These are phyloP conservation scores for Lactarius sanguifluus DNA, from an alignment of 768 basidiomycete genomes.

Conservation along the genomic window DNA sequence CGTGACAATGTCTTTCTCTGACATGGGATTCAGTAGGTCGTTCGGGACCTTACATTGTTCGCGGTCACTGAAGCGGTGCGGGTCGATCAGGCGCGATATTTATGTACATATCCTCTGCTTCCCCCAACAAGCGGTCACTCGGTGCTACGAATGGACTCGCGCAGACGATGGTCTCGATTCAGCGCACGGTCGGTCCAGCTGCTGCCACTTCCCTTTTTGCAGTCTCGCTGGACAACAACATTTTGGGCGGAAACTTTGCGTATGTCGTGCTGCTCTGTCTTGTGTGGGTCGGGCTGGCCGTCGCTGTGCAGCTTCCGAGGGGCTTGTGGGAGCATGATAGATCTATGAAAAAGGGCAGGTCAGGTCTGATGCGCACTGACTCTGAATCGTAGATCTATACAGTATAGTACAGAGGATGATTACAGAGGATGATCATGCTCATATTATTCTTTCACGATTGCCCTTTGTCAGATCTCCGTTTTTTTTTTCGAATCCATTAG, in stretches of 20 bases:
- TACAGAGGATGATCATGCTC: no score
- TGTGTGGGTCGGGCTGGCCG: slow-evolving; percentile 2
- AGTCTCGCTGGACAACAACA: slow-evolving; percentile 48
- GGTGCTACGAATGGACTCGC: slow-evolving; percentile 66
- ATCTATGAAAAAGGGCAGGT: background rate
- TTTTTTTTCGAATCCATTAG: no score
- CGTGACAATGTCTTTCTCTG: slow-evolving; percentile 3
- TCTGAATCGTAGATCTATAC: no score
- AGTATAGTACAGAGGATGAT: no score
- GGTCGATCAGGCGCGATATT: slow-evolving; percentile 61
- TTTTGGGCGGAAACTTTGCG: slow-evolving; percentile 45
- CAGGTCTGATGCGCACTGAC: no score
- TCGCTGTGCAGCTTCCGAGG: slow-evolving; percentile 13
- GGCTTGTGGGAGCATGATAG: slow-evolving; percentile 6
- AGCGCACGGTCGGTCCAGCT: slow-evolving; percentile 52
- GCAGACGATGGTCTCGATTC: slow-evolving; percentile 41
- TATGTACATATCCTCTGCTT: slow-evolving; percentile 63
- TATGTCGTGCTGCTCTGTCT: slow-evolving; percentile 11
- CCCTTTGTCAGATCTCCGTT: no score
- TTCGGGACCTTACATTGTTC: background rate
- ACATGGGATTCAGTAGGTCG: slow-evolving; percentile 25
- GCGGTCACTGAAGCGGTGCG: background rate
- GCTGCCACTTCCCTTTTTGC: slow-evolving; percentile 64
- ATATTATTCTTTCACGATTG: no score
- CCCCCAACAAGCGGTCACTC: slow-evolving; percentile 63